Conservation (phyloP, 208 protist species). For the Vickermania spadyakhi region DNA sequence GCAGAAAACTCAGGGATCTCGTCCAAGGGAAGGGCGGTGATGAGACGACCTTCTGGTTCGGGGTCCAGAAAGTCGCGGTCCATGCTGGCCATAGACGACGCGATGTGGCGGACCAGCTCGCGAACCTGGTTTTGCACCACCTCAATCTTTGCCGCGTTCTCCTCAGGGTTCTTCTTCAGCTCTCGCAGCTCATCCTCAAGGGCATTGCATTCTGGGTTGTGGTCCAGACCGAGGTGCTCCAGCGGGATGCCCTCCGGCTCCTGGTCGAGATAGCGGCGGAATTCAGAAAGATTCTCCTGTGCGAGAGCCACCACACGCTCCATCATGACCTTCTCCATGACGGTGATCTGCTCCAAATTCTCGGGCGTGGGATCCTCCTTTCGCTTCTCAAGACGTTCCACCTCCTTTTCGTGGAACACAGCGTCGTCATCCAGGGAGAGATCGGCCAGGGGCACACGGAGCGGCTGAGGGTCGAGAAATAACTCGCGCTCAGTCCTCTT, state of each 20-base stretch:
- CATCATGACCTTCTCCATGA: slow-evolving; percentile 63
- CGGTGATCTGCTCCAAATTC: no score
- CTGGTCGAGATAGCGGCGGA: slow-evolving; percentile 47
- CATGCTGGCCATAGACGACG: slow-evolving; percentile 22
- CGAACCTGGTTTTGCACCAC: slow-evolving; percentile 37
- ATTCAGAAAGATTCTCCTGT: slow-evolving; percentile 16
- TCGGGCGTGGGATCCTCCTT: slow-evolving; percentile 21
- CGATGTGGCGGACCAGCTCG: slow-evolving; percentile 30
- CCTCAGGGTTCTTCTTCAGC: slow-evolving; percentile 40
- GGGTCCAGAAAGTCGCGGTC: slow-evolving; percentile 61
- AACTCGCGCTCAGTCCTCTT: slow-evolving; percentile 61
- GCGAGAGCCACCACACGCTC: slow-evolving; percentile 46
- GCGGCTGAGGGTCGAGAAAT: slow-evolving; percentile 50
- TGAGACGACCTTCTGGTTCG: slow-evolving; percentile 39
- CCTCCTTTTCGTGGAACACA: slow-evolving; percentile 44
- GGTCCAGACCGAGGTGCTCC: slow-evolving; percentile 51
- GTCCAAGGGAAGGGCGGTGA: slow-evolving; percentile 39
- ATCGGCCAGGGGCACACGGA: slow-evolving; percentile 41
- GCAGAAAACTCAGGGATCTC: slow-evolving; percentile 44
- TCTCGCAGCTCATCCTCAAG: slow-evolving; percentile 41
- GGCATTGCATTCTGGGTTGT: slow-evolving; percentile 33
- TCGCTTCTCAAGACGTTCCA: slow-evolving; percentile 42
- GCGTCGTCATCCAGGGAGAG: slow-evolving; percentile 55
- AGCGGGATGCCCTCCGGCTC: slow-evolving; percentile 60
- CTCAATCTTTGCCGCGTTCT: slow-evolving; percentile 34